Conservation (phyloP, 2,329 filamentous ascomycete genomes). For the Metarhizium sp. region DNA sequence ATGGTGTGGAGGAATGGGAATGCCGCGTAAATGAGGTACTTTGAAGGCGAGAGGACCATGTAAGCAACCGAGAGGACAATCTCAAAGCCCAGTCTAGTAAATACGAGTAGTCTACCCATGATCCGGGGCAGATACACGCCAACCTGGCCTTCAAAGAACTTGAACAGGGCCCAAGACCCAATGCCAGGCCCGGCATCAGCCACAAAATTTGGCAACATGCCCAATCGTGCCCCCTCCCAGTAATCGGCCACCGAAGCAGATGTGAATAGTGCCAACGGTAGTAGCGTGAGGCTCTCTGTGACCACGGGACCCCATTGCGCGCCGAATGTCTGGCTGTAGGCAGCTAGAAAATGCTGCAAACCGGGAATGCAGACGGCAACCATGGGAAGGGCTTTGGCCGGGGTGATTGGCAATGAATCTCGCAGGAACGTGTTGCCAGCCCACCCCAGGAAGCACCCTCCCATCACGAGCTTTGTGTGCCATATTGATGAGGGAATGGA, state of each 20-base stretch:
- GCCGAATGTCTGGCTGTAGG: constrained; percentile 56
- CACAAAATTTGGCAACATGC: constrained; percentile 44
- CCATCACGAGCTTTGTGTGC: constrained; percentile 58
- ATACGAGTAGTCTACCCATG: constrained; percentile 52
- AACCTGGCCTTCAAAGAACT: constrained; percentile 33
- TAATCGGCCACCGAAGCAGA: constrained; percentile 54
- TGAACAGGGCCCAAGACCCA: constrained; percentile 57
- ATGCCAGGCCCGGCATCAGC: constrained; percentile 57
- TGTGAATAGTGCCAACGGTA: constrained; percentile 57
- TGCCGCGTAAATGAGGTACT: constrained; percentile 53
- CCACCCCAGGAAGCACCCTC: constrained; percentile 63
- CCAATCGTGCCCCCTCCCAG: constrained; percentile 52
- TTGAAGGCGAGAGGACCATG: constrained; percentile 58
- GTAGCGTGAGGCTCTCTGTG: constrained; percentile 65
- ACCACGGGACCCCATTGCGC: constrained; percentile 63
- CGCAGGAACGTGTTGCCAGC: constrained; percentile 51
- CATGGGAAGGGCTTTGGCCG: constrained; percentile 53
- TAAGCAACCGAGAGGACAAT: constrained; percentile 57
- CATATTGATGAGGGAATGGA: constrained; percentile 66
- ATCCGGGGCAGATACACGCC: constrained; percentile 32
- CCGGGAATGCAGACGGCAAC: constrained; percentile 67
- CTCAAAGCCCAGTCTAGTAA: constrained; percentile 66
- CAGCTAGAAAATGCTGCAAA: constrained; percentile 62
- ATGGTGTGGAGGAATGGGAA: constrained; percentile 66
- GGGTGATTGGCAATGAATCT: constrained; percentile 35